Conservation (phyloP, 140 eudicot species). For the Ambrosia hybrid region DNA sequence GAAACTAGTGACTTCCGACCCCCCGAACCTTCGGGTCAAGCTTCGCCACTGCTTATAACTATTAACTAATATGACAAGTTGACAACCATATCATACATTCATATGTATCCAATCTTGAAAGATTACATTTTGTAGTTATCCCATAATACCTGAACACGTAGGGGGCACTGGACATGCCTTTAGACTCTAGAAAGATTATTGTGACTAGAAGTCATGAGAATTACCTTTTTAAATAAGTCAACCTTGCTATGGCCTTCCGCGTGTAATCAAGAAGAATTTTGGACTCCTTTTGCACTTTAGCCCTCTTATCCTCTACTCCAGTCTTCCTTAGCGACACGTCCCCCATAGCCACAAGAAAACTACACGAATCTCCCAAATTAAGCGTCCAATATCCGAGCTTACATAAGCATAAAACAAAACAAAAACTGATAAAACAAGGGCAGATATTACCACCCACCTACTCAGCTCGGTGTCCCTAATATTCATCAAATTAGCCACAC, state of each 20-base stretch:
- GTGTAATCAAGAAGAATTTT: conserved; percentile 80
- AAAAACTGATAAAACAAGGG: not conserved
- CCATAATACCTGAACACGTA: too few species aligned
- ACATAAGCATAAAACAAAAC: not conserved
- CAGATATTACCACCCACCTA: conserved; percentile 49
- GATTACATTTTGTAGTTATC: too few species aligned
- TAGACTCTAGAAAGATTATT: too few species aligned
- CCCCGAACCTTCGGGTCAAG: too few species aligned
- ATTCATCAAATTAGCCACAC: conserved; percentile 78
- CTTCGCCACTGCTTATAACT: too few species aligned
- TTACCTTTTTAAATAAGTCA: too few species aligned
- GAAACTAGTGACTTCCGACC: too few species aligned
- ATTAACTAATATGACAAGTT: too few species aligned
- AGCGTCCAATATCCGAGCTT: conserved; percentile 7
- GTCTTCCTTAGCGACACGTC: conserved; percentile 81
- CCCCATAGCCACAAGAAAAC: conserved; percentile 97
- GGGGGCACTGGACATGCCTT: too few species aligned
- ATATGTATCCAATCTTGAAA: too few species aligned
- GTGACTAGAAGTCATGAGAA: too few species aligned
- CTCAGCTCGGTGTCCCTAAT: conserved; percentile 92
- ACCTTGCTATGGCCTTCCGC: conserved; percentile 79
- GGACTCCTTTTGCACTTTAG: conserved; percentile 92
- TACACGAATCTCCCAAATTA: conserved; percentile 27
- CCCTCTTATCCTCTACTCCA: conserved; percentile 93
- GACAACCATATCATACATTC: too few species aligned